Conservation (phyloP, 1,284 basidiomycete genomes). For the Cerrena zonata region DNA sequence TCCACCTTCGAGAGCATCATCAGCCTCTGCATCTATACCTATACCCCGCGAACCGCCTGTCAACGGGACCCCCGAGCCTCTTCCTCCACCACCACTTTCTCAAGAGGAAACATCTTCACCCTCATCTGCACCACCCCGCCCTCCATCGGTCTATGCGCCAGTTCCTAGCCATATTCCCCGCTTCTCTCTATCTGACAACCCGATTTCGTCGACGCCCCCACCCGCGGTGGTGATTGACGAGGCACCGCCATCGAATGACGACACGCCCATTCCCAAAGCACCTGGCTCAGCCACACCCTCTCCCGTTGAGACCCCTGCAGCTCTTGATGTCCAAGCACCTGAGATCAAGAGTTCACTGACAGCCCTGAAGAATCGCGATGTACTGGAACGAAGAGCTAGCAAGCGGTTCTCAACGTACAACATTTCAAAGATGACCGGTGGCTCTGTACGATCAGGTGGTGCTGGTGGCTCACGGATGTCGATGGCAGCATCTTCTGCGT, state of each 20-base stretch:
- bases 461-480: constrained; percentile 55
- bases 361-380: constrained; percentile 81
- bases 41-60: background rate
- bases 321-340: constrained; percentile 39
- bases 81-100: constrained; percentile 2
- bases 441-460: constrained; percentile 30
- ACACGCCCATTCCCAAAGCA: constrained; percentile 12
- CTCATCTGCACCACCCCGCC: constrained; percentile 13
- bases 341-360: constrained; percentile 81
- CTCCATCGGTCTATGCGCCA: constrained; percentile 28
- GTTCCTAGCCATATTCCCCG: constrained; percentile 63
- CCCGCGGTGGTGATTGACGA: constrained; percentile 55
- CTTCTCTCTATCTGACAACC: constrained; percentile 70
- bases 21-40: constrained; percentile 7
- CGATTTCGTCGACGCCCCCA: constrained; percentile 33
- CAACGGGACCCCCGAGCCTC: constrained; percentile 8
- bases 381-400: constrained; percentile 85
- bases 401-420: constrained; percentile 96
- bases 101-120: background rate
- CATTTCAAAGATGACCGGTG: constrained; percentile 87
- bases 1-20: constrained; percentile 6
- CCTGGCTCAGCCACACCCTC: constrained; percentile 24
- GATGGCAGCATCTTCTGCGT: constrained; percentile 48
- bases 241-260: constrained; percentile 24
- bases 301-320: constrained; percentile 33